Conservation (phyloP, 75 land plant genomes). For the Selaginella moellendorffii region DNA sequence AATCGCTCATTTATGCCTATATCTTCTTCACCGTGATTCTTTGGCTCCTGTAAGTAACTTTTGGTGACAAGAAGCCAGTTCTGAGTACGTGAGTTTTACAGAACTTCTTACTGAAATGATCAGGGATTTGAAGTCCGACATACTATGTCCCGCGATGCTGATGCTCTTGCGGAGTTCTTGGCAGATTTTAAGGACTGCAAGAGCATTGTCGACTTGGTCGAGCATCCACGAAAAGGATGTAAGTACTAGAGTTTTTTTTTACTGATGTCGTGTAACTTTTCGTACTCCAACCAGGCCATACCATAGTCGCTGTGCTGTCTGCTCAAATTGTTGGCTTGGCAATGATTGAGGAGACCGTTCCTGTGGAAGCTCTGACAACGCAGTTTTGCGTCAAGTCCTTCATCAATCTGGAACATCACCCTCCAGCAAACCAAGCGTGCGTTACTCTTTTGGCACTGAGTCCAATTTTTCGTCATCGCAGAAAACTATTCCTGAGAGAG, state of each 20-base stretch:
- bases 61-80: too few relatives aligned
- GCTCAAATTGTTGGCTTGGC: slow-evolving; percentile 16
- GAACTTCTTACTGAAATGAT: not conserved
- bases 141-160: slow-evolving; percentile 7
- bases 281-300: slow-evolving; percentile 15
- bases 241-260: too few relatives aligned
- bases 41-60: slow-evolving; percentile 13
- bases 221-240: slow-evolving; percentile 13
- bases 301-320: slow-evolving; percentile 8
- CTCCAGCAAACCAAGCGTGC: slow-evolving; percentile 10
- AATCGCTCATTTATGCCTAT: not conserved
- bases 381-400: slow-evolving; percentile 13
- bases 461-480: slow-evolving; percentile 11
- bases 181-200: slow-evolving; percentile 8
- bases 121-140: slow-evolving; percentile 18
- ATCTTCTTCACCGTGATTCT: slow-evolving; percentile 16
- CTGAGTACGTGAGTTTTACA: slow-evolving; percentile 1
- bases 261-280: slow-evolving; percentile 9
- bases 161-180: not conserved
- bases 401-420: slow-evolving; percentile 4
- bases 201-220: slow-evolving; percentile 9
- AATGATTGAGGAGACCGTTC: slow-evolving; percentile 3
- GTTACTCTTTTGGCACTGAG: slow-evolving; percentile 11
- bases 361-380: slow-evolving; percentile 10
- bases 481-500: slow-evolving; percentile 16